These are phyloP conservation scores for Cryptomeria japonica DNA, from an alignment of 75 land plant genomes.

Conservation along the genomic window DNA sequence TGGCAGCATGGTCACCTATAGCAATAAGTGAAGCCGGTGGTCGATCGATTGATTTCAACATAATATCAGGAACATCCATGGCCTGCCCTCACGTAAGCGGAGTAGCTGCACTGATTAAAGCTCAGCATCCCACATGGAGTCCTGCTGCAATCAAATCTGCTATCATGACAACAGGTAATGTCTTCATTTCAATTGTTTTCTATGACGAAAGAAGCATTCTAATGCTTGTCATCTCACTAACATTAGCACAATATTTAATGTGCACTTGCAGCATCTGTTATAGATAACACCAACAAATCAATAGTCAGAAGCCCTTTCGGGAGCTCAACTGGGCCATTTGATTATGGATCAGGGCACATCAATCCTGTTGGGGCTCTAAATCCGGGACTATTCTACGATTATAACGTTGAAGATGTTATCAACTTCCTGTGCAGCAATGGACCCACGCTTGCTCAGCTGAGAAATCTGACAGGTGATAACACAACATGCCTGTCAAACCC, in stretches of 20 bases:
- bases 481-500: slow-evolving; percentile 11
- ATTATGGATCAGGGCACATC: slow-evolving; percentile 53
- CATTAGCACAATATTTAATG: background rate
- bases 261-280: slow-evolving; percentile 33
- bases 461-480: slow-evolving; percentile 27
- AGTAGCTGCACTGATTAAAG: slow-evolving; percentile 48
- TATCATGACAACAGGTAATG: slow-evolving; percentile 63
- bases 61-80: slow-evolving; percentile 82
- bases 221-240: too few species aligned
- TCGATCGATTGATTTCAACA: slow-evolving; percentile 22
- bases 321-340: slow-evolving; percentile 41
- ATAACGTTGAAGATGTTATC: slow-evolving; percentile 29
- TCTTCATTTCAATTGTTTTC: too few species aligned
- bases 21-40: background rate
- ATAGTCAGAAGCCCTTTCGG: slow-evolving; percentile 32
- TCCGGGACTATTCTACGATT: slow-evolving; percentile 59
- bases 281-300: slow-evolving; percentile 22
- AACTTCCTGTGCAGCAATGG: slow-evolving; percentile 52
- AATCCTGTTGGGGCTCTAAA: slow-evolving; percentile 36
- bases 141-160: slow-evolving; percentile 75
- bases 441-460: slow-evolving; percentile 36
- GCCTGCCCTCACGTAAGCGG: slow-evolving; percentile 71
- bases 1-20: slow-evolving; percentile 47
- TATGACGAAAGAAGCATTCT: too few species aligned
- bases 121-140: slow-evolving; percentile 48